Conservation (phyloP, 345 rosid species). For the Rhodamnia argentea region DNA sequence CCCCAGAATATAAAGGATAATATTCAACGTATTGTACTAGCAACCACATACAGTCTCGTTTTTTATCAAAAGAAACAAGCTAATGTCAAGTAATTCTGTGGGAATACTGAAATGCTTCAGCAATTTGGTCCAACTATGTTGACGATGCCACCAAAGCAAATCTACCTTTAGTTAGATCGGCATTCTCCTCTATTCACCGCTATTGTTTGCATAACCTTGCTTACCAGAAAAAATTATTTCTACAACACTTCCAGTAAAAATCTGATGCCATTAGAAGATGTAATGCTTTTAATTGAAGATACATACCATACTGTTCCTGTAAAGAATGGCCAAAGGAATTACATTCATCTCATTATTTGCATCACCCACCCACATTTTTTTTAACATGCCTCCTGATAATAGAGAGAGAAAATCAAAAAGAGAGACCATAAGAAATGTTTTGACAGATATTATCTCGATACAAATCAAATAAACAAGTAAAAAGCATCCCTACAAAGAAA, state of each 20-base stretch:
- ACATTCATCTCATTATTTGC: slow-evolving; percentile 22
- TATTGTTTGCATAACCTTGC: neutral
- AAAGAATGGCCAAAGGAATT: slow-evolving; percentile 64
- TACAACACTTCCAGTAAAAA: neutral
- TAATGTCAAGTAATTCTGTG: neutral
- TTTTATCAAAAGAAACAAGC: neutral
- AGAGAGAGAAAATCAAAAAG: neutral
- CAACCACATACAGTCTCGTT: neutral
- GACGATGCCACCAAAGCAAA: neutral
- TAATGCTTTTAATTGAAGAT: neutral
- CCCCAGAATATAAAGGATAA: neutral
- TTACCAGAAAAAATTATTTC: neutral
- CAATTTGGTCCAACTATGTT: neutral
- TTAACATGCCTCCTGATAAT: slow-evolving; percentile 38
- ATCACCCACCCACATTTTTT: slow-evolving; percentile 70
- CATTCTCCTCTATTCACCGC: neutral
- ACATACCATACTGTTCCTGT: slow-evolving; percentile 40
- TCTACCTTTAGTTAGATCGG: neutral
- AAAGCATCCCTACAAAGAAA: neutral
- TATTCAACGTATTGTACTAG: neutral
- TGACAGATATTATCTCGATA: neutral
- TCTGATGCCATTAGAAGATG: neutral
- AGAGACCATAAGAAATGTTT: neutral
- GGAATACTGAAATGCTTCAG: neutral
- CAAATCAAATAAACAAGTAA: neutral